Percentiles rank a stretch among this genome's conserved stretches.
Evolutionary conservation across 176 grass and related monocot species (phyloP).

Genomic region (Raddia distichophylla): DNA sequence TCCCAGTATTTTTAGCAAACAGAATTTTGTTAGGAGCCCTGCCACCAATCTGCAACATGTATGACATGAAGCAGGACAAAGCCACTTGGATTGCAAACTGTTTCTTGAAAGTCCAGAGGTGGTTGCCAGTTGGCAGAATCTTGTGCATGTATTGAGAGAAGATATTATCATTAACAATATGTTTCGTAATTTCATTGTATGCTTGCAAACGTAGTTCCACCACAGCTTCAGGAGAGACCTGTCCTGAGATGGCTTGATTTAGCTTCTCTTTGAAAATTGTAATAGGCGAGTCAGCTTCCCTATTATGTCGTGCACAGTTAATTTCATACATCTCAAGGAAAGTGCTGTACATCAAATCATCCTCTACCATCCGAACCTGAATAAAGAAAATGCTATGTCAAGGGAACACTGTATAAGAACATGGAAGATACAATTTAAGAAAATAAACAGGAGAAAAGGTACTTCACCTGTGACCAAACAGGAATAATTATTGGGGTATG

Average conservation of each 20-base stretch:
- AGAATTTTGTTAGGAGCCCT: slow-evolving; percentile 98
- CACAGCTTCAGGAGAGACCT: slow-evolving; percentile 90
- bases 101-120: slow-evolving; percentile 99
- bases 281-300: slow-evolving; percentile 95
- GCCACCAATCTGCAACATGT: slow-evolving; percentile 96
- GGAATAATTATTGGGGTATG: slow-evolving; percentile 99
- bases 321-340: slow-evolving; percentile 99
- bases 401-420: not conserved
- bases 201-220: slow-evolving; percentile 89
- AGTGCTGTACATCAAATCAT: slow-evolving; percentile 99
- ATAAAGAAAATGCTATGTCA: slow-evolving; percentile 36
- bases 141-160: slow-evolving; percentile 99
- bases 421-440: slow-evolving; percentile 23
- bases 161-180: slow-evolving; percentile 88
- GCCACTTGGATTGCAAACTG: slow-evolving; percentile 96
- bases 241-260: slow-evolving; percentile 94
- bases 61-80: slow-evolving; percentile 97
- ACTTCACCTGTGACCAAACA: slow-evolving; percentile 97
- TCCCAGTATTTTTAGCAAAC: slow-evolving; percentile 98
- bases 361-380: slow-evolving; percentile 99
- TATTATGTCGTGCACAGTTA: slow-evolving; percentile 94
- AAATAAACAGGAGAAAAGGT: slow-evolving; percentile 1
- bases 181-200: slow-evolving; percentile 98
- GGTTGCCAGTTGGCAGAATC: slow-evolving; percentile 88
- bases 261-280: slow-evolving; percentile 97